Base-by-base conservation (phyloP, 306 rosid genomes). In the Rubus parviflorus region DNA sequence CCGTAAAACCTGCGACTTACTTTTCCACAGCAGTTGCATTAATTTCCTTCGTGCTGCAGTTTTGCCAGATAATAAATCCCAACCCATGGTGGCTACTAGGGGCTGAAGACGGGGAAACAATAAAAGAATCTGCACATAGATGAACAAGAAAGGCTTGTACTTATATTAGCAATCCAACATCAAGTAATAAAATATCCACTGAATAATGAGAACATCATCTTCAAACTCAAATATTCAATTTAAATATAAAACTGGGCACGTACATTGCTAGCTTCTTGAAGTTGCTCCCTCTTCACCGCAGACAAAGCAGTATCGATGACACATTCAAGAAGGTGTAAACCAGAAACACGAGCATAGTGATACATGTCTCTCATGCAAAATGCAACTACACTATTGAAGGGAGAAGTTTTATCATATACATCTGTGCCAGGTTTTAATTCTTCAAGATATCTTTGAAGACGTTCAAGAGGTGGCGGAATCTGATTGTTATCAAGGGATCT, bases 81-180 rank as follows among this genome's bases (percentile, higher is more conserved):
- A 95, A 83, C 98, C 98, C 97, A 95, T 95, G 79, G 92, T 80
- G 23, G 97, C 97, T 60, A 92, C 93, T 78, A 95, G 85, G 74
- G 98, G 98, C 82, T 85, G 95, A 83, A 95, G 98, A 51, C 87
- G 93, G n/a, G 97, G 96, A 82, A 90, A 92, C 91, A 95, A 77
- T 35, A 77, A 85, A 79, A 95, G 97, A 77, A 83, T 84, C 98
- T 95, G 84, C 80, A 58, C 77, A 78, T 19, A 80, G 41, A 60
- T 46, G n/a, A 45, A 74, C 2, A 4, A 68, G 53, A 30, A 61
- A 74, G 48, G 65, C 61, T 72, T 77, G 58, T 41, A 58, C 57
- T 54, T 73, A 69, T 57, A 79, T 25, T 66, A 81, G 52, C 80
- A 68, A 76, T 58, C n/a, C 17, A 14, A 65, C 37, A 61, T 19